Conservation (phyloP, 805 yeast species). For the Metschnikowia kunwiensis region DNA sequence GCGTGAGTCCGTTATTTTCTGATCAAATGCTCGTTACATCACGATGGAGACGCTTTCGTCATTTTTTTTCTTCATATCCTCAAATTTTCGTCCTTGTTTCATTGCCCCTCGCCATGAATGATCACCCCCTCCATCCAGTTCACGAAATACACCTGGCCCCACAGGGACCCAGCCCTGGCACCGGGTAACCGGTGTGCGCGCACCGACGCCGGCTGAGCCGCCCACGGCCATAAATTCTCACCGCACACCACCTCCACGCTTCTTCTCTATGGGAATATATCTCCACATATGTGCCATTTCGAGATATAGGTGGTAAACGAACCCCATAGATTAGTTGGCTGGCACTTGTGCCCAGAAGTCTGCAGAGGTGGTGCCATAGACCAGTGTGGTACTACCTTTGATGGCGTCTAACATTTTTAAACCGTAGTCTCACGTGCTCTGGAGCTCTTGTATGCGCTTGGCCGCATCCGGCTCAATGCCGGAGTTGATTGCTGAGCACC, state of each 20-base stretch:
- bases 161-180: too few relatives aligned
- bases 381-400: conserved; percentile 23
- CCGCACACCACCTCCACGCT: background rate
- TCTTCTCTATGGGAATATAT: conserved; percentile 26
- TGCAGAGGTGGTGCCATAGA: conserved; percentile 26
- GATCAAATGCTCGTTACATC: too few relatives aligned
- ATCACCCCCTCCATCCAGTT: too few relatives aligned
- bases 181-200: too few relatives aligned
- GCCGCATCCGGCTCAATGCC: conserved; percentile 4
- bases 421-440: background rate
- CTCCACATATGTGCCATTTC: conserved; percentile 36
- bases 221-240: conserved; percentile 4
- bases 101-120: too few relatives aligned
- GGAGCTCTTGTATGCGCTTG: conserved; percentile 11
- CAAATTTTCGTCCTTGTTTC: too few relatives aligned
- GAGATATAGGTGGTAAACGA: conserved; percentile 42
- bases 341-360: conserved; percentile 21
- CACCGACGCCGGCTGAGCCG: too few relatives aligned
- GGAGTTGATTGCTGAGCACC: conserved; percentile 19
- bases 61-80: too few relatives aligned
- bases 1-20: too few relatives aligned
- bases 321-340: conserved; percentile 30
- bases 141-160: too few relatives aligned
- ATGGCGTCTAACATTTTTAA: conserved; percentile 19
- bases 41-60: too few relatives aligned